Conservation (phyloP, 768 basidiomycete species). For the Candolleomyces aberdarensis region DNA sequence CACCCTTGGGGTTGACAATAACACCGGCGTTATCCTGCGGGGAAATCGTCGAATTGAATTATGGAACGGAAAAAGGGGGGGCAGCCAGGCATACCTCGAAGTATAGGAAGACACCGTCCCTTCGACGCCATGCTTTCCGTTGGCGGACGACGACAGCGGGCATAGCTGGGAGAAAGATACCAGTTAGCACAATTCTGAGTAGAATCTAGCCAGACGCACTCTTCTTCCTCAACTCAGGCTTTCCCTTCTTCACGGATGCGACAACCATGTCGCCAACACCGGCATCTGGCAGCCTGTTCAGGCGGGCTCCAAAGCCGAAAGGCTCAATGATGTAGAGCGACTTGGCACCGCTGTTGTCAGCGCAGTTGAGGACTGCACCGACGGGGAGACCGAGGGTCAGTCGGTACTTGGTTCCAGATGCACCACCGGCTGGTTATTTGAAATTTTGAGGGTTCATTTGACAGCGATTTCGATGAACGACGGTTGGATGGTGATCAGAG, state of each 20-base stretch:
- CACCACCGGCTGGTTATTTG: slow-evolving; percentile 43
- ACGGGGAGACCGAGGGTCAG: slow-evolving; percentile 93
- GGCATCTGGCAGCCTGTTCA: slow-evolving; percentile 96
- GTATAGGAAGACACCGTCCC: slow-evolving; percentile 98
- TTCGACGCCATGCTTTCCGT: slow-evolving; percentile 97
- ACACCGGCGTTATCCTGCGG: slow-evolving; percentile 90
- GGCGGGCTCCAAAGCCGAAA: slow-evolving; percentile 90
- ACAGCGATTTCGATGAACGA: neutral
- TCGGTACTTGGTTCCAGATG: slow-evolving; percentile 94
- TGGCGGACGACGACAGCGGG: slow-evolving; percentile 96
- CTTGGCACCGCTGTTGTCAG: slow-evolving; percentile 99
- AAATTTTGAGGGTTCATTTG: slow-evolving; percentile 1
- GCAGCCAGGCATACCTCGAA: slow-evolving; percentile 62
- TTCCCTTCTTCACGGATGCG: slow-evolving; percentile 98
- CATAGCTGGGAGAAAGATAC: slow-evolving; percentile 64
- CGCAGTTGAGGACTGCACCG: slow-evolving; percentile 94
- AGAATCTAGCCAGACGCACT: slow-evolving; percentile 53
- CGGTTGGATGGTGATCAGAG: neutral
- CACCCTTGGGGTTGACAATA: slow-evolving; percentile 97
- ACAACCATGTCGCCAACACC: slow-evolving; percentile 95
- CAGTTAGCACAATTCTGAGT: slow-evolving; percentile 10
- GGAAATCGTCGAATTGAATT: neutral
- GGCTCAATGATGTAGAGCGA: slow-evolving; percentile 94
- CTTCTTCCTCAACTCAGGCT: slow-evolving; percentile 99
- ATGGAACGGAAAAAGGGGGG: neutral